Evolutionary conservation across 2,329 filamentous ascomycete species (phyloP), one percentile per base, ranked within the genome.

Genomic region (Tolypocladium cylindrosporum): DNA sequence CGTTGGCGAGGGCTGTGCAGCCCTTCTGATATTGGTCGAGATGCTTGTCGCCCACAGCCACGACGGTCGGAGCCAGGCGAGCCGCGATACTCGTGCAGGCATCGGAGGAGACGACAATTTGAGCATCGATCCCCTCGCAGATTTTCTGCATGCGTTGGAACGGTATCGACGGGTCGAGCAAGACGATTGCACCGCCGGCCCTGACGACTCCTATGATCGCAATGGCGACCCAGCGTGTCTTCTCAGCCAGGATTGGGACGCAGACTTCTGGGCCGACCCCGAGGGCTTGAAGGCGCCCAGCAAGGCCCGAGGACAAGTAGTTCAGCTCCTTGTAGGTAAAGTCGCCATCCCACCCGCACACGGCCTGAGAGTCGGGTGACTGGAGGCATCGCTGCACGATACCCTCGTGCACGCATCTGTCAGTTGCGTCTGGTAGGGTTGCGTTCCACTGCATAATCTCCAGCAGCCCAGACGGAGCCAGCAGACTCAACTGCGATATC

Each of bases 271-370:
- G 43, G 1, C 57, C 54, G 13, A 63, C 48, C 9, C 59, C 3
- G 1, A 56, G 19, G 19, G 13, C 31, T 14, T 48, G 48, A 6
- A 63, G 61, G 16, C 55, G 58, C 8, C 14, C n/a, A 16, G 63
- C 62, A 4, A 65, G 53, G 2, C 40, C 31, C 3, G 60, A 55
- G 3, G 66, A 48, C 0, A 57, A 1, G 0, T 14, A 37, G 11
- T 67, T 54, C 0, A 79, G 65, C 24, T 79, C 70, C 57, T 63
- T 56, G 58, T 76, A 77, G 7, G 74, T 77, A 48, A 78, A 70
- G 19, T 64, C 60, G 19, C 73, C 76, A 60, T 79, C 77, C 75
- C 76, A 79, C 0, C 77, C 74, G n/a, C 72, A 65, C 19, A 79
- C 68, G 1, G 77, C 77, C 0, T 66, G 62, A 0, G 68, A 61